These are phyloP conservation scores for Phyllosticta citrichinensis DNA, from an alignment of 2,329 filamentous ascomycete genomes.

Conservation along the genomic window DNA sequence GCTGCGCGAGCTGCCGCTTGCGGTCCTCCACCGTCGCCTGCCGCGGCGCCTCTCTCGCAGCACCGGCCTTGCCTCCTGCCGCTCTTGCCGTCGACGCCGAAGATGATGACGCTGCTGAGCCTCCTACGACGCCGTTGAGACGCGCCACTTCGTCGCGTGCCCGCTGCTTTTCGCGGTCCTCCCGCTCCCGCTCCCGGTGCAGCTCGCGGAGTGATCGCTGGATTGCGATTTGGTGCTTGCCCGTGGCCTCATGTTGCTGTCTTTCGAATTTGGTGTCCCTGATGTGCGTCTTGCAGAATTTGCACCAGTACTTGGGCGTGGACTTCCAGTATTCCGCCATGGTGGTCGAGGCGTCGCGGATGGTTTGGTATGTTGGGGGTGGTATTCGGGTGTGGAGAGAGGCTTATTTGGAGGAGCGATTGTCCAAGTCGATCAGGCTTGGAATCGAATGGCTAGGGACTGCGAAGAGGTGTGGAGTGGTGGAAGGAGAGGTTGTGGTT, in stretches of 20 bases:
- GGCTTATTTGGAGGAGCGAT: too few species aligned
- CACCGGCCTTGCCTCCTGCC: constrained; percentile 15
- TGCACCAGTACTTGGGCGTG: constrained; percentile 96
- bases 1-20: constrained; percentile 75
- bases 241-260: constrained; percentile 79
- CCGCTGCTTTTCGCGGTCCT: constrained; percentile 70
- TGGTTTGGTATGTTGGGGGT: too few species aligned
- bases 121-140: constrained; percentile 62
- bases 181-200: constrained; percentile 71
- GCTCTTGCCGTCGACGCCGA: constrained; percentile 13
- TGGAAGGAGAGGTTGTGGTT: not conserved
- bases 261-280: constrained; percentile 87
- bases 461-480: not conserved
- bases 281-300: constrained; percentile 84
- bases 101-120: constrained; percentile 6
- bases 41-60: constrained; percentile 27
- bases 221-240: constrained; percentile 71
- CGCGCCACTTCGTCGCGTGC: constrained; percentile 79
- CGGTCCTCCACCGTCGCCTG: constrained; percentile 54
- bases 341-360: constrained; percentile 9
- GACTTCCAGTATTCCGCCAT: constrained; percentile 99
- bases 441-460: too few species aligned
- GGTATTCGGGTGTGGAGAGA: not conserved
- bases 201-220: constrained; percentile 85
- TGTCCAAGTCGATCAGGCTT: too few species aligned